phyloP scores from a whole-genome alignment of 2,329 filamentous ascomycete genomes.

The Lasiodiplodia sp. region DNA sequence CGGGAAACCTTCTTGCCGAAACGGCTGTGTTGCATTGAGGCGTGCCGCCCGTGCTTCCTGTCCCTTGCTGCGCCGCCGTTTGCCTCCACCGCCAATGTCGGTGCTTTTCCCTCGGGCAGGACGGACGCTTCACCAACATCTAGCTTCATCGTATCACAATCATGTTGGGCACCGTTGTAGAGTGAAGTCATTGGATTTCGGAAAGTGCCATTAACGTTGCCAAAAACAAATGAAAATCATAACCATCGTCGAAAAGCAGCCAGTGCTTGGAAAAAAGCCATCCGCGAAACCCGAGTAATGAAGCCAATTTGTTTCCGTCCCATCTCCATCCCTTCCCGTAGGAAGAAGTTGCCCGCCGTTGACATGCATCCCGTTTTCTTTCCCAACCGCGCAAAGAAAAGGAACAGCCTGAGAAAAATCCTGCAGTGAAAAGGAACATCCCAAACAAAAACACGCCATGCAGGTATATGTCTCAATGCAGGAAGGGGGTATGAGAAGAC shows the following conservation, averaged over 20 bases:
- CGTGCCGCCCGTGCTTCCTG: constrained; percentile 7
- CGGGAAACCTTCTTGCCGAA: constrained; percentile 14
- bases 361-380: constrained; percentile 17
- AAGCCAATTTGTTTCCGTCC: constrained; percentile 21
- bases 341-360: constrained; percentile 10
- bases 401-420: constrained; percentile 13
- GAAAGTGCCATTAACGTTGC: constrained; percentile 15
- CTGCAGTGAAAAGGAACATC: constrained; percentile 17
- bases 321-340: constrained; percentile 13
- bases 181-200: constrained; percentile 14
- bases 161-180: not conserved
- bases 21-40: constrained; percentile 4
- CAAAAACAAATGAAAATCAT: constrained; percentile 26
- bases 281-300: constrained; percentile 17
- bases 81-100: not conserved
- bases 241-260: constrained; percentile 24
- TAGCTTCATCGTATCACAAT: constrained; percentile 3
- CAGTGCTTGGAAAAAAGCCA: constrained; percentile 28
- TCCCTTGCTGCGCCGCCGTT: not conserved
- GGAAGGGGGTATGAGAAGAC: constrained; percentile 25
- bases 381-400: constrained; percentile 10
- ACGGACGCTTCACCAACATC: constrained; percentile 6
- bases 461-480: constrained; percentile 18
- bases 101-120: not conserved
- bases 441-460: constrained; percentile 14